A percentile compares a stretch with the other conserved stretches of the same genome.
Conservation (phyloP, 345 rosid species). For the Trapa incisa region DNA sequence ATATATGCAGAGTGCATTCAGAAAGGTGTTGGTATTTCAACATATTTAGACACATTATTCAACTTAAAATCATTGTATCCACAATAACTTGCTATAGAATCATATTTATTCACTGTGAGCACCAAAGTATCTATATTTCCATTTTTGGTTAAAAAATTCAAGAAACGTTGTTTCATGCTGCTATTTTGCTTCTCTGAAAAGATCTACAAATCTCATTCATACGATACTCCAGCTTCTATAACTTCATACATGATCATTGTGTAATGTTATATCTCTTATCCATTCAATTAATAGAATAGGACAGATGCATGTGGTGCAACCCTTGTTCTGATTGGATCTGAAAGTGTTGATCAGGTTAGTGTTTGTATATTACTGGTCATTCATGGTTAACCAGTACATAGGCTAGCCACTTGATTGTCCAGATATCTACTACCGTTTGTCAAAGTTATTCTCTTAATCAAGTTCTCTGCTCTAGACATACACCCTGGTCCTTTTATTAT, state of each 20-base stretch:
- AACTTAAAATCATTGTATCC: not conserved
- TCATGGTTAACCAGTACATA: not conserved
- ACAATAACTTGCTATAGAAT: not conserved
- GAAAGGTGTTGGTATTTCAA: not conserved
- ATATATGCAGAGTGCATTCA: not conserved
- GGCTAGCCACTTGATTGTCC: not conserved
- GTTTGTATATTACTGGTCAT: not conserved
- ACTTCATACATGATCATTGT: not conserved
- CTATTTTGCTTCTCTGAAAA: not conserved
- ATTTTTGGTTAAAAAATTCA: not conserved
- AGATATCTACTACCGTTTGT: not conserved
- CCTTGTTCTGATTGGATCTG: constrained; percentile 78
- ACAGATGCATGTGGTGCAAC: constrained; percentile 76
- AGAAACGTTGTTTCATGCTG: not conserved
- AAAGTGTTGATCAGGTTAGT: constrained; percentile 68
- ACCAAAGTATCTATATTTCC: not conserved
- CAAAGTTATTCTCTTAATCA: not conserved
- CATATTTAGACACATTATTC: not conserved
- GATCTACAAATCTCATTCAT: not conserved
- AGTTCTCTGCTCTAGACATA: not conserved
- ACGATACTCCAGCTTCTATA: not conserved
- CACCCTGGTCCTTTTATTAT: not conserved
- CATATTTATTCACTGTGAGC: not conserved
- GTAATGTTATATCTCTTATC: not conserved
- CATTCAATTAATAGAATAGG: constrained; percentile 35